Conservation (phyloP, 2,329 filamentous ascomycete genomes). For the Waltergamsia citrina region DNA sequence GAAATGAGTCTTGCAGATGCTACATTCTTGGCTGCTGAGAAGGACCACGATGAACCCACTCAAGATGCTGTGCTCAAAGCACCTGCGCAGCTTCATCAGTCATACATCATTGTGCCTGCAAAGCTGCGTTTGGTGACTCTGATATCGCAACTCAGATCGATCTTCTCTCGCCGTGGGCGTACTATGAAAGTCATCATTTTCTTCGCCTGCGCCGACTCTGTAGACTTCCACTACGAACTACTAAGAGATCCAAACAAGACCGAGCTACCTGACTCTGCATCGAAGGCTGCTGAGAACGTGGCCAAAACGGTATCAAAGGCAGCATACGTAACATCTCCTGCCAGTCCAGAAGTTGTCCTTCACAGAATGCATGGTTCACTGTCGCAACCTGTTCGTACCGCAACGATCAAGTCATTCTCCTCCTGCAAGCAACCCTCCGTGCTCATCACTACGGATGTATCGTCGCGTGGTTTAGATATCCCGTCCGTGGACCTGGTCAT, state of each 20-base stretch:
- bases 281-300: constrained; percentile 24
- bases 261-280: constrained; percentile 14
- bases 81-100: constrained; percentile 88
- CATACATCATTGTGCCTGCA: constrained; percentile 76
- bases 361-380: constrained; percentile 90
- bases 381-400: constrained; percentile 76
- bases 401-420: constrained; percentile 74
- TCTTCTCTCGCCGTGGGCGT: constrained; percentile 79
- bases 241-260: constrained; percentile 40
- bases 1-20: constrained; percentile 94
- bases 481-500: constrained; percentile 91
- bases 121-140: constrained; percentile 88
- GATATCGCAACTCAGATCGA: constrained; percentile 72
- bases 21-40: constrained; percentile 67
- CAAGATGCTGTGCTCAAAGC: constrained; percentile 57
- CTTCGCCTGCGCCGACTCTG: constrained; percentile 91
- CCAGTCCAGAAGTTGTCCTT: constrained; percentile 64
- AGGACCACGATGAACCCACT: constrained; percentile 28
- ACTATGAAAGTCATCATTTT: constrained; percentile 98
- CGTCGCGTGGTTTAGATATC: constrained; percentile 89
- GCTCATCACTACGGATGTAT: constrained; percentile 89
- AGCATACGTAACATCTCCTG: constrained; percentile 62
- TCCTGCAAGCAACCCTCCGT: constrained; percentile 66
- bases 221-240: constrained; percentile 91
- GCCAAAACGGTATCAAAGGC: constrained; percentile 58